phyloP scores from a whole-genome alignment of 768 basidiomycete species.

The Dioszegia aurantiaca region DNA sequence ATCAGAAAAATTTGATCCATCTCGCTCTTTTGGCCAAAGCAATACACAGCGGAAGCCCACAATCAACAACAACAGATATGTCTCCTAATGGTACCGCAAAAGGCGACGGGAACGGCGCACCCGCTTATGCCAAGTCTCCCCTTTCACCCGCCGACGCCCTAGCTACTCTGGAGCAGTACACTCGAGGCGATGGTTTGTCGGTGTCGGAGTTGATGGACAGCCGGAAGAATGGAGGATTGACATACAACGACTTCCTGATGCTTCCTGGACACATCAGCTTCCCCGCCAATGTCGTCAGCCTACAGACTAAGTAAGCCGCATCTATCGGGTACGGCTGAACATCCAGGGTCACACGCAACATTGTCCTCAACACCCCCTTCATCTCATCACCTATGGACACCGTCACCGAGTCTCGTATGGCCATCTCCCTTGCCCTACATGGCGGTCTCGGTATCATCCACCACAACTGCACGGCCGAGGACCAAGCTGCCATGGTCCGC shows the following conservation, averaged over 20 bases:
- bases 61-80: conserved; percentile 22
- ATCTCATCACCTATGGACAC: conserved; percentile 99
- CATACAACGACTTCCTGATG: conserved; percentile 95
- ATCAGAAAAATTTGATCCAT: background rate
- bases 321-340: conserved; percentile 1
- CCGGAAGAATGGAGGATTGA: conserved; percentile 66
- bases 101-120: conserved; percentile 24
- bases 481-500: conserved; percentile 94
- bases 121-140: conserved; percentile 22
- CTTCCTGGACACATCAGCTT: conserved; percentile 96
- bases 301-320: conserved; percentile 62
- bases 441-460: conserved; percentile 98
- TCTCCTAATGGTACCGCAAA: conserved; percentile 29
- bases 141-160: conserved; percentile 73
- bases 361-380: conserved; percentile 87
- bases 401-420: conserved; percentile 78
- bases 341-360: conserved; percentile 74
- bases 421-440: conserved; percentile 61
- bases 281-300: conserved; percentile 63
- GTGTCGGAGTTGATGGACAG: conserved; percentile 84
- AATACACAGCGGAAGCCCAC: background rate
- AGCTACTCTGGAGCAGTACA: conserved; percentile 70
- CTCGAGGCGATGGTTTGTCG: conserved; percentile 74
- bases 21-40: background rate
- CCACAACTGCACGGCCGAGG: conserved; percentile 72